Evolutionary conservation across 2,329 filamentous ascomycete genomes (phyloP), one percentile per base, ranked within the genome.

Genomic region (Pestalotiopsis sp.): DNA sequence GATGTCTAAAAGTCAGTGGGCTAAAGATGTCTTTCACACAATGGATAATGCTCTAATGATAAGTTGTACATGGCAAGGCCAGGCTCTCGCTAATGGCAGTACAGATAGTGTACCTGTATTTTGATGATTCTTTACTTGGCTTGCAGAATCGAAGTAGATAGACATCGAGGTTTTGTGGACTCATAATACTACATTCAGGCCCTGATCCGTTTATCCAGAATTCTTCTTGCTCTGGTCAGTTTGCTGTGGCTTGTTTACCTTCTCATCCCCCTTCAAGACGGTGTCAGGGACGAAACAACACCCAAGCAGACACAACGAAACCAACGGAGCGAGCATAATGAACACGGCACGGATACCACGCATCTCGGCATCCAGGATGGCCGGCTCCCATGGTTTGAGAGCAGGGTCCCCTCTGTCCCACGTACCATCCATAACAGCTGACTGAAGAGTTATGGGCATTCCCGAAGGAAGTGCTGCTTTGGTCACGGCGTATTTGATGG

Each of bases 331-430:
- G 58, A 72, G 67, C 69, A 74, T 72, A 9, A 73, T 70, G 41
- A 77, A 78, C 1, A 77, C 73, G 3, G 69, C 70, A 4, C 71
- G 73, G 3, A 76, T 68, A 2, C 74, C 74, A 25, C 66, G 70
- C 69, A 76, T 73, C 49, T 74, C 72, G 2, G 72, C 75, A n/a
- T 73, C 70, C 4, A 75, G 31, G 4, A 77, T 71, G 2, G 58
- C 64, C 13, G 70, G 66, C 20, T 72, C 71, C 66, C 68, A 71
- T 45, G 20, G 61, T 23, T 49, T 65, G 6, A 63, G 68, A 5
- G 49, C 72, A 13, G 65, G 20, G 14, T 72, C 59, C 7, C 70
- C 70, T 20, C 13, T 63, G 20, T 68, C 49, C 74, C 73, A 75
- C 6, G 56, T 68, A 12, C 74, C 73, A 41, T 72, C 67, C 1